Evolutionary conservation across 805 yeast genomes (phyloP).

Genomic region (Pichia deserticola): DNA sequence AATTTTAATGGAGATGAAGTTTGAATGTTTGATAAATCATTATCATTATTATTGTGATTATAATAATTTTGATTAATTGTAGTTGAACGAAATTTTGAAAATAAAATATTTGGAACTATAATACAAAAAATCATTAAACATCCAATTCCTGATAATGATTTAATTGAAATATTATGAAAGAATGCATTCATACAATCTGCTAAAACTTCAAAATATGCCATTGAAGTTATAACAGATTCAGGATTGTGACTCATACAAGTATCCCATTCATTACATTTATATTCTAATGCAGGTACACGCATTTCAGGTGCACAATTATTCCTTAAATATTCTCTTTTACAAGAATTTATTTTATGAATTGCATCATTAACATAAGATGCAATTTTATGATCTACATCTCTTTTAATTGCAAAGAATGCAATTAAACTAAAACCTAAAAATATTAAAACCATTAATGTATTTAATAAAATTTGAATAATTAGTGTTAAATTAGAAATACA

Average conservation of each 20-base stretch:
- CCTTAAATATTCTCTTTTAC: constrained; percentile 59
- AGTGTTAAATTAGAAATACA: constrained; percentile 21
- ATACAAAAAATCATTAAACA: constrained; percentile 12
- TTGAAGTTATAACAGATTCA: constrained; percentile 30
- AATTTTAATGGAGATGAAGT: not conserved
- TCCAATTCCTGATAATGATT: constrained; percentile 18
- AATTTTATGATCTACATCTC: constrained; percentile 66
- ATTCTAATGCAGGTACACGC: constrained; percentile 71
- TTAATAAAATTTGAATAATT: constrained; percentile 21
- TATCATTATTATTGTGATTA: not conserved
- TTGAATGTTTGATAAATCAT: not conserved
- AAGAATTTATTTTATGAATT: constrained; percentile 54
- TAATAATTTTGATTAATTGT: constrained; percentile 23
- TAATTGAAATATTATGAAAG: constrained; percentile 23
- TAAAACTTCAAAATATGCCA: constrained; percentile 27
- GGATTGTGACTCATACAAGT: constrained; percentile 81
- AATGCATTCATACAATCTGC: constrained; percentile 30
- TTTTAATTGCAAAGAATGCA: constrained; percentile 21
- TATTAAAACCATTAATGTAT: constrained; percentile 18
- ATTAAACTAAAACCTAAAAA: constrained; percentile 15
- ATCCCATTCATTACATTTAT: constrained; percentile 65
- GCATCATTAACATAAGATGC: constrained; percentile 55
- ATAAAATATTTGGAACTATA: constrained; percentile 23
- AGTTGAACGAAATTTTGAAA: constrained; percentile 20
- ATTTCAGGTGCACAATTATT: constrained; percentile 63